These are phyloP conservation scores for Pleoardoris graminearum DNA, from an alignment of 2,329 filamentous ascomycete genomes.

Conservation along the genomic window DNA sequence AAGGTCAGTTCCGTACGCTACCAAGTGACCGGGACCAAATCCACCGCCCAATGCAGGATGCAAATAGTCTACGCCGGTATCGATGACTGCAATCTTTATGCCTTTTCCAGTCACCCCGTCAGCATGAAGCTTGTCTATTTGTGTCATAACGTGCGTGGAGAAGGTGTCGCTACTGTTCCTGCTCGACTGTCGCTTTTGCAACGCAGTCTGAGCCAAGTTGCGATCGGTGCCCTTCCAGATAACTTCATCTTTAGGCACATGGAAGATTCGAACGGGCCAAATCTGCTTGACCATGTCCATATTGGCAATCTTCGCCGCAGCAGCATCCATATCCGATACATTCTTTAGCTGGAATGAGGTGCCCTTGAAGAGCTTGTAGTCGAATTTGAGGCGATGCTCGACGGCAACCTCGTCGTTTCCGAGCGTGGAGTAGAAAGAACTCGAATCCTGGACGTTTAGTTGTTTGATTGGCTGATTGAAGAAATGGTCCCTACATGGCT, in stretches of 20 bases:
- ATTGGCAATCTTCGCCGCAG: conserved; percentile 8
- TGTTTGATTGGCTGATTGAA: not conserved
- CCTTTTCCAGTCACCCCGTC: conserved; percentile 53
- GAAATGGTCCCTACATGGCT: not conserved
- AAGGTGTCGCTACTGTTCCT: conserved; percentile 16
- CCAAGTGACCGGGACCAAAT: conserved; percentile 63
- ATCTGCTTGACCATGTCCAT: conserved; percentile 11
- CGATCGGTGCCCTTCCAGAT: conserved; percentile 3
- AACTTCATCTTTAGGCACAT: conserved; percentile 7
- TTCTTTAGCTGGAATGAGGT: conserved; percentile 12
- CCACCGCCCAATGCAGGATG: conserved; percentile 67
- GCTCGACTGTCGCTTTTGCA: conserved; percentile 7
- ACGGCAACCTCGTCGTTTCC: conserved; percentile 8
- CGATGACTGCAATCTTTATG: conserved; percentile 50
- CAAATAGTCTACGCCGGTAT: conserved; percentile 58
- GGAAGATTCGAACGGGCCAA: conserved; percentile 11
- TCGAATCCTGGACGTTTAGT: conserved; percentile 1
- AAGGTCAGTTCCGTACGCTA: conserved; percentile 61
- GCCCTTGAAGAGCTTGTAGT: conserved; percentile 13
- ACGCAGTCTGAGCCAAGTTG: not conserved
- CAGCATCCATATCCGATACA: conserved; percentile 9
- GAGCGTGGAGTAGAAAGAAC: conserved; percentile 10
- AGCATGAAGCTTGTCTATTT: conserved; percentile 46
- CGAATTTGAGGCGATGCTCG: conserved; percentile 10
- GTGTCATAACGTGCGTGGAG: conserved; percentile 40